Conservation (phyloP, 2,329 filamentous ascomycete genomes). For the Aspergillus costaricaensis region DNA sequence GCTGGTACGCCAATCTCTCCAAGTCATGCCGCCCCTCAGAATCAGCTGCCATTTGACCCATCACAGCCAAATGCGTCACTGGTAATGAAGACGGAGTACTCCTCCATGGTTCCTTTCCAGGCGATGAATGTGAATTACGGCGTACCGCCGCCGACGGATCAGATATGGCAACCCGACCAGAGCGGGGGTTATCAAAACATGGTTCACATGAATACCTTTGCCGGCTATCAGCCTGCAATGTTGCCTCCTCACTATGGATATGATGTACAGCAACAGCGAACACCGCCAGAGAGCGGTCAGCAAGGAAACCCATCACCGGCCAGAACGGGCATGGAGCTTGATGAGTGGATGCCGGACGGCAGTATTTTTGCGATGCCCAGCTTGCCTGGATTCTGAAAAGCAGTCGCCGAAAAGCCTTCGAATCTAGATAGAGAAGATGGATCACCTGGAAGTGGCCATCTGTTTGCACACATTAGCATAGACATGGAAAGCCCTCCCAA, state of each 20-base stretch:
- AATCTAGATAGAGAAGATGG: background rate
- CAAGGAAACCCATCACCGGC: constrained; percentile 15
- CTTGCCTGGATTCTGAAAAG: constrained; percentile 29
- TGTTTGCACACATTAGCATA: background rate
- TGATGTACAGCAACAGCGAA: constrained; percentile 22
- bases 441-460: background rate
- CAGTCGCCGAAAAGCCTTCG: too few species aligned
- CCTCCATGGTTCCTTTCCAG: constrained; percentile 21
- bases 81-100: constrained; percentile 16
- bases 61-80: constrained; percentile 17
- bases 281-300: constrained; percentile 16
- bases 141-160: constrained; percentile 19
- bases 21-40: constrained; percentile 2
- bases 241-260: constrained; percentile 28
- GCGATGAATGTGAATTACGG: constrained; percentile 25
- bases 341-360: constrained; percentile 35
- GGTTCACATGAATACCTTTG: constrained; percentile 21
- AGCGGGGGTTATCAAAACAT: constrained; percentile 14
- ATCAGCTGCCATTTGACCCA: constrained; percentile 11
- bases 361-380: constrained; percentile 32
- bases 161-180: constrained; percentile 30
- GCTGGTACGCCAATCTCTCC: constrained; percentile 4
- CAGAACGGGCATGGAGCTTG: constrained; percentile 32
- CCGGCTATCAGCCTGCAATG: constrained; percentile 20
- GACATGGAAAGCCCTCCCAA: background rate